phyloP scores from a whole-genome alignment of 1,284 basidiomycete genomes.

The Psilocybe mexicana region DNA sequence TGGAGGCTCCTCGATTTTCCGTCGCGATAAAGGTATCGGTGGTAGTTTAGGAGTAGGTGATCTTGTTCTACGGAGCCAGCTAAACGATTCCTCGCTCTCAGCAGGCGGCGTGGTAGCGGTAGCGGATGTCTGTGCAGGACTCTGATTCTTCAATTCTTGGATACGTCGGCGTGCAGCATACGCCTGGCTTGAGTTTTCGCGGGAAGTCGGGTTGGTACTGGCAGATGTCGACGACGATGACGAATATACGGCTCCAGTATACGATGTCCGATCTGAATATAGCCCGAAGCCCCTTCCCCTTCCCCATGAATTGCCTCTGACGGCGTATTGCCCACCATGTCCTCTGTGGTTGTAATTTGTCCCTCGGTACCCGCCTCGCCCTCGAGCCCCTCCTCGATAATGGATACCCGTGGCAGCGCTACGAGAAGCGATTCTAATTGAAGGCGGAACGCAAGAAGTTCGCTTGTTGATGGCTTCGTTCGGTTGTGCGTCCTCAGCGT shows the following conservation, averaged over 20 bases:
- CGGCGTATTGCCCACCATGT: not conserved
- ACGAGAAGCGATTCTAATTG: not conserved
- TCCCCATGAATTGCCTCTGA: not conserved
- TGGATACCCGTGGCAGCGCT: not conserved
- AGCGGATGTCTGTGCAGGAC: slow-evolving; percentile 13
- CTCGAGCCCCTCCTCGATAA: not conserved
- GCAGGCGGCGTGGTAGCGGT: not conserved
- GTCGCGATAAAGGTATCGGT: slow-evolving; percentile 5
- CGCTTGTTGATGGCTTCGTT: slow-evolving; percentile 12
- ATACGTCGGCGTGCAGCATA: not conserved
- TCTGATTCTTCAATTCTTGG: not conserved
- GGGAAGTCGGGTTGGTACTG: not conserved
- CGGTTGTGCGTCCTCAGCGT: slow-evolving; percentile 11
- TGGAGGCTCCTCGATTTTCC: slow-evolving; percentile 4
- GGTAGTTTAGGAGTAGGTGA: slow-evolving; percentile 11
- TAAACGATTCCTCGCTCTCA: not conserved
- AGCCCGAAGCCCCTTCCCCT: slow-evolving; percentile 1
- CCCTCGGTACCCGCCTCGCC: not conserved
- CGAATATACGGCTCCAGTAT: not conserved
- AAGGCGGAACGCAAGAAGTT: slow-evolving; percentile 1
- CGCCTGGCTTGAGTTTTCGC: not conserved
- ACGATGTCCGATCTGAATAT: not conserved
- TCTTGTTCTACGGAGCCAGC: slow-evolving; percentile 3
- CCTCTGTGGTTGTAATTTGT: not conserved
- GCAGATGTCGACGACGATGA: not conserved